Base-by-base conservation (phyloP, 805 yeast species). In the Wickerhamiella kurtzmanii region DNA sequence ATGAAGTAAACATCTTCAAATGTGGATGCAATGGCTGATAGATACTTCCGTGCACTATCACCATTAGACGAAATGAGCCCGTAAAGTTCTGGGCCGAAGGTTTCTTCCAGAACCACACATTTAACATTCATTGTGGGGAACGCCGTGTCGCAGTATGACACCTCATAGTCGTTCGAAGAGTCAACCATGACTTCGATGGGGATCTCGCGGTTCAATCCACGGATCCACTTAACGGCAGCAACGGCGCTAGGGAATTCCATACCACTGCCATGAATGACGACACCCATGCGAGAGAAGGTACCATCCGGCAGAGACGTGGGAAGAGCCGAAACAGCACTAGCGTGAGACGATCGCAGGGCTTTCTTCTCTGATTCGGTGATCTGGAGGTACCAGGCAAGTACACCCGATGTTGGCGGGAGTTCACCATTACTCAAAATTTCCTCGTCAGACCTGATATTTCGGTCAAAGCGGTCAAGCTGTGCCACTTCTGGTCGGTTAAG, bases 101-200 rank as follows among this genome's bases (percentile, higher is more conserved):
- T 71, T 47, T 77, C 76, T 9, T 72, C 69, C 64, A 82, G 66
- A 45, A 76, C 69, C 11, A 80, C 72, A 68, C 94, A 84, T 50
- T 68, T 70, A 2, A 80, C 87, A 50, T 77, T 73, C 48, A 78
- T 61, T 15, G 59, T 55, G 0, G 88, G 86, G 53, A 82, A 66
- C 2, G 80, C 66, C 5, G 65, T 64, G 19, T 73, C 75, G 63
- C 94, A 84, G 42, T 77, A 69, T 48, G 79, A 82, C 32, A 75
- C 71, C 56, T 83, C 89, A 55, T 75, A 81, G 56, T 82, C 88
- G 22, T 72, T 73, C 18, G 71, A 66, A 22, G 74, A 70, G 6
- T 94, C 94, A 49, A 85, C 75, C 51, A 84, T 71, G 8, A 85
- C 81, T 65, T 85, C 95, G 18, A 86, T 76, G 0, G 95, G 95